Evolutionary conservation across 306 rosid genomes (phyloP), one percentile per base, ranked within the genome.

Genomic region (Trichosanthes truncata): DNA sequence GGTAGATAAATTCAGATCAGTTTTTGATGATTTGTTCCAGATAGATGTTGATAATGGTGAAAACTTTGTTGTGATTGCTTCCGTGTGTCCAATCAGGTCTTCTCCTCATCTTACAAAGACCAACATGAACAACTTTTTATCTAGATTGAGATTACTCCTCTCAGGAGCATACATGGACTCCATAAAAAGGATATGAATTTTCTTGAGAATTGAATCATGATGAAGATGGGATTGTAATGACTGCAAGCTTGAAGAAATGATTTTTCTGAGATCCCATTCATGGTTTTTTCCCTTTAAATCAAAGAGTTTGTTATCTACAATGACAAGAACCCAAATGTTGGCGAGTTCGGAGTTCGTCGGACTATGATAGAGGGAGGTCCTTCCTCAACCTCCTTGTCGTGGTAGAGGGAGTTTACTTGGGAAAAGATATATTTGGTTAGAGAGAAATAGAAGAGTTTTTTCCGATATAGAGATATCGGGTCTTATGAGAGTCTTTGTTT

Each of bases 41-140:
- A 86, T 91, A 77, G 93, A 89, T 49, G 95, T 90, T 12, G 93
- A 92, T 38, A 92, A 94, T 81, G 90, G 85, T 23, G 97, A 94
- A 83, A 91, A 89, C 81, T 87, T 87, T 82, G 86, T 94, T 84
- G 87, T 94, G 38, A 57, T 92, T 65, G 98, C 89, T 49, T 48
- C 84, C 33, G 63, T 35, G 20, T 85, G 88, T 0, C 86, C 90
- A 31, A 76, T 52, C 38, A 78, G 63, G 33, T 68, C 84, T 80
- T 80, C 83, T 7, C 46, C 61, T 78, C 38, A 73, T 60, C 87
- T 81, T 35, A 20, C 46, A 56, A 79, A 85, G 41, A 83, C 83
- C 18, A 40, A 38, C 33, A 62, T 56, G 29, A 31, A 67, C 65
- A 59, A 86, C 26, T 92, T 94, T 82, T 82, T 87, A 10, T 68